Evolutionary conservation across 1,284 basidiomycete genomes (phyloP).

Genomic region (Grifola frondosa): DNA sequence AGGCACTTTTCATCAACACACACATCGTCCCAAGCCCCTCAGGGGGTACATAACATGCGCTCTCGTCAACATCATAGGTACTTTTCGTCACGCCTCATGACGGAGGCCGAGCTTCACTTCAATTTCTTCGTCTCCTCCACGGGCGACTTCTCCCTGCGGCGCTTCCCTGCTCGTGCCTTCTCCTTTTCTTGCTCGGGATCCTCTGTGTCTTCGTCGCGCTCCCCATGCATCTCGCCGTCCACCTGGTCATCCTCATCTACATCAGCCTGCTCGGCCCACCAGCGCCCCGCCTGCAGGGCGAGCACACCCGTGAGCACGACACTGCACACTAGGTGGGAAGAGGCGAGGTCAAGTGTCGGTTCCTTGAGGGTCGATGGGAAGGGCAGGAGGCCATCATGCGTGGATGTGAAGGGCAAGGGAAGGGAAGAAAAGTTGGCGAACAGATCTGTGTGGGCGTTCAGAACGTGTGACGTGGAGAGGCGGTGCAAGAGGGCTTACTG

Average conservation of each 20-base stretch:
- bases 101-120: too few relatives aligned
- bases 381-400: slow-evolving; percentile 17
- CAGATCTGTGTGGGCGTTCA: slow-evolving; percentile 42
- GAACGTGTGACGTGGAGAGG: too few relatives aligned
- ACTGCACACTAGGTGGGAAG: slow-evolving; percentile 77
- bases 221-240: slow-evolving; percentile 13
- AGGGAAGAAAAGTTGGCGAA: slow-evolving; percentile 54
- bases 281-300: slow-evolving; percentile 74
- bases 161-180: slow-evolving; percentile 6
- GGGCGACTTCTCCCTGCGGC: slow-evolving; percentile 11
- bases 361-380: slow-evolving; percentile 45
- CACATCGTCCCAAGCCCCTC: too few relatives aligned
- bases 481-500: slow-evolving; percentile 50
- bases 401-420: slow-evolving; percentile 35
- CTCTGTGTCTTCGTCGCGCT: slow-evolving; percentile 12
- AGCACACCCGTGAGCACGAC: slow-evolving; percentile 80
- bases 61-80: too few relatives aligned
- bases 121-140: slow-evolving; percentile 1
- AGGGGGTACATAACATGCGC: too few relatives aligned
- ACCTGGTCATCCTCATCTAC: slow-evolving; percentile 28
- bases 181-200: slow-evolving; percentile 7
- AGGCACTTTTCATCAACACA: too few relatives aligned
- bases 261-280: slow-evolving; percentile 75
- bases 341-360: slow-evolving; percentile 72
- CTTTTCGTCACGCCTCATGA: too few relatives aligned